Base-by-base conservation (phyloP, 1,284 basidiomycete genomes). In the Trichosporon asahii region DNA sequence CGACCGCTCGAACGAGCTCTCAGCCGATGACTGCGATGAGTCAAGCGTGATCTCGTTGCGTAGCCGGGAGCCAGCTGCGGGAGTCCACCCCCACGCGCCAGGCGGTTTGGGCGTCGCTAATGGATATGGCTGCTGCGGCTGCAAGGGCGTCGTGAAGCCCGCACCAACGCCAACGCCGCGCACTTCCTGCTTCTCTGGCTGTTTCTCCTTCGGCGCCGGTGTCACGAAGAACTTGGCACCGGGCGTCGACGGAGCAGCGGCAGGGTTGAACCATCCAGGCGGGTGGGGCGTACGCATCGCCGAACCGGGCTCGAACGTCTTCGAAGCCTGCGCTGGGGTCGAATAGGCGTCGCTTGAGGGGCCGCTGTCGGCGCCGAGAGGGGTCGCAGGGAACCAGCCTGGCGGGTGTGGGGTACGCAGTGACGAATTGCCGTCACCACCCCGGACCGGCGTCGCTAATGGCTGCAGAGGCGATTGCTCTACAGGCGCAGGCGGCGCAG, bases 21-120 rank as follows among this genome's bases (percentile, higher is more conserved):
- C 44, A 53, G 49, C 65, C 44, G 68, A 67, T 29, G 63, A 40
- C 63, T 57, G 3, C 66, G 70, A 64, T 57, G 76, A 68, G 69
- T 76, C 66, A 31, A 70, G 68, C 64, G 72, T 60, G 40, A 69
- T 49, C 70, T 74, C 72, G 53, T 71, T 72, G 21, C 70, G 68
- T 7, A 69, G 46, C 1, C 67, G 31, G 14, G 70, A 72, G 21
- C 64, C 9, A 66, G 61, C 46, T 1, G 40, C 44, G 8, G 49
- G 40, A 21, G 66, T 49, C n/a, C 66, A 46, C n/a, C 33, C 27
- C 63, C 46, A 65, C 18, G 64, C 67, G 31, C 53, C 64, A 8
- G 63, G 60, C 7, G 61, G 66, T 11, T 70, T 71, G 8, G 64
- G 61, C n/a, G 67, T 68, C 29, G 44, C 21, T 3, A 49, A 27